These are phyloP conservation scores for Prinsepia uniflora DNA, from an alignment of 306 rosid genomes.

Conservation along the genomic window DNA sequence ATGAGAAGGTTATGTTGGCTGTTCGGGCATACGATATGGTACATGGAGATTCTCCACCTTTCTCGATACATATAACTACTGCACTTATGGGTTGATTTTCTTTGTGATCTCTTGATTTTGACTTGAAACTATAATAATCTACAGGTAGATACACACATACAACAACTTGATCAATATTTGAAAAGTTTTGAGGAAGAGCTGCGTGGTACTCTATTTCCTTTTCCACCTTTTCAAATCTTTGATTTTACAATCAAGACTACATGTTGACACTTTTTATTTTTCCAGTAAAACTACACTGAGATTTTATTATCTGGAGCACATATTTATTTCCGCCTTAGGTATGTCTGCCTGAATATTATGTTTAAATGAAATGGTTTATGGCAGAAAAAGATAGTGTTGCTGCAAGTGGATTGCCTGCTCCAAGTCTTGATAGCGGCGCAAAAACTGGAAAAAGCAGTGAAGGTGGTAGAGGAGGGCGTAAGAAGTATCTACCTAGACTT, in stretches of 20 bases:
- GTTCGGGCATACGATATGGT: constrained; percentile 96
- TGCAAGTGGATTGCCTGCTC: constrained; percentile 45
- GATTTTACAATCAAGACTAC: not conserved
- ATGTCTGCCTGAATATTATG: constrained; percentile 1
- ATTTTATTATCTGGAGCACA: not conserved
- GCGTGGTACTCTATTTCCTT: constrained; percentile 53
- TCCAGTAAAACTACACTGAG: not conserved
- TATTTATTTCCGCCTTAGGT: not conserved
- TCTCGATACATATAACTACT: not conserved
- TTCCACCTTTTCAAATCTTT: constrained; percentile 11
- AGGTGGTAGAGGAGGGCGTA: constrained; percentile 81
- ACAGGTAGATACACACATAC: constrained; percentile 91
- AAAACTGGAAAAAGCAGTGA: constrained; percentile 66
- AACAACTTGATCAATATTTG: constrained; percentile 93
- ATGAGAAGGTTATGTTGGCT: constrained; percentile 87
- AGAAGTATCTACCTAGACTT: constrained; percentile 52
- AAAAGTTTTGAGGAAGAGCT: constrained; percentile 80
- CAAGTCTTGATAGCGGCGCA: constrained; percentile 45
- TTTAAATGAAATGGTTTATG: constrained; percentile 19
- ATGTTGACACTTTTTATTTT: not conserved
- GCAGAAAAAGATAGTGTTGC: constrained; percentile 66
- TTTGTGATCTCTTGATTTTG: not conserved
- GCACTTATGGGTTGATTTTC: not conserved
- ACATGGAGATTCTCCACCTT: constrained; percentile 24
- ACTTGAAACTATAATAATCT: constrained; percentile 15